These are phyloP conservation scores for Colletotrichum viniferum DNA, from an alignment of 2,329 filamentous ascomycete species.

Conservation along the genomic window DNA sequence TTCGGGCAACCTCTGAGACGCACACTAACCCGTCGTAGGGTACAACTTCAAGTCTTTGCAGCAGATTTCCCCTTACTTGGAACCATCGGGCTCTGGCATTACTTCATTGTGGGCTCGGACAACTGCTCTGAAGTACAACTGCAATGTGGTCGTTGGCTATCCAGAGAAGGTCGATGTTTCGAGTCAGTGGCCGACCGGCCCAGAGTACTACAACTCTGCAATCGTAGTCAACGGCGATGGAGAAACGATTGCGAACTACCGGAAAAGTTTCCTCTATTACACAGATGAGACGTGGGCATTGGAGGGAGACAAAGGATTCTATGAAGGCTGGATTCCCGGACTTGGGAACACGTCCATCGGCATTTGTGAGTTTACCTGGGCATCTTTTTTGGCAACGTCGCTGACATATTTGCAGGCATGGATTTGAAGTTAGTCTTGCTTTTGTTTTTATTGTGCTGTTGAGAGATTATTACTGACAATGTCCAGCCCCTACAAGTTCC, in stretches of 20 bases:
- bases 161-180: constrained; percentile 68
- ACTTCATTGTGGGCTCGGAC: constrained; percentile 74
- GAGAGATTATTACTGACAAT: too few relatives aligned
- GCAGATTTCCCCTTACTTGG: constrained; percentile 75
- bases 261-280: constrained; percentile 62
- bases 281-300: constrained; percentile 64
- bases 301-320: constrained; percentile 55
- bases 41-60: constrained; percentile 78
- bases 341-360: constrained; percentile 55
- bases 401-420: too few relatives aligned
- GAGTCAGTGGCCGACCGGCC: constrained; percentile 49
- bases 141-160: constrained; percentile 74
- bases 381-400: too few relatives aligned
- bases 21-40: too few relatives aligned
- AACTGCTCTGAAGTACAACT: constrained; percentile 68
- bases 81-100: constrained; percentile 68
- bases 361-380: too few relatives aligned
- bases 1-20: too few relatives aligned
- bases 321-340: constrained; percentile 39
- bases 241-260: constrained; percentile 64
- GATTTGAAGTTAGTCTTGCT: too few relatives aligned
- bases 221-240: constrained; percentile 63
- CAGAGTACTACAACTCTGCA: constrained; percentile 59
- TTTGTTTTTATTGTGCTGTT: too few relatives aligned
- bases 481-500: too few relatives aligned